These are phyloP conservation scores for Talaromyces verruculosus DNA, from an alignment of 2,329 filamentous ascomycete genomes.

Conservation along the genomic window DNA sequence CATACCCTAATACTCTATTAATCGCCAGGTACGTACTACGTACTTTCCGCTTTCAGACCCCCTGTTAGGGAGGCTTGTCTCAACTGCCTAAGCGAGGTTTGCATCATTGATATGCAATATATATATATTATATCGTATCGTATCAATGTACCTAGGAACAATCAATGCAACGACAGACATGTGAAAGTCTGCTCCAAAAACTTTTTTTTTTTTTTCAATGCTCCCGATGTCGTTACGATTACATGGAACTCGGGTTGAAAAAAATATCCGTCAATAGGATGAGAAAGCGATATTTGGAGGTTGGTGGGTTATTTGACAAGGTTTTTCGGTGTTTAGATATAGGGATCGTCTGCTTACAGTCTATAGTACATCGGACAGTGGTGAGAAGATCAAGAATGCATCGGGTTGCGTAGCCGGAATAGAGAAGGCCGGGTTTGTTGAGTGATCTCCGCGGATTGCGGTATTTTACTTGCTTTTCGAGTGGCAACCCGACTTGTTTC, in stretches of 20 bases:
- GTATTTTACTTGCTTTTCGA: background rate
- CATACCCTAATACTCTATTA: background rate
- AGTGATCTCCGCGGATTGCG: background rate
- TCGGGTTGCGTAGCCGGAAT: background rate
- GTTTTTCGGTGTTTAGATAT: background rate
- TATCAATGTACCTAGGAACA: background rate
- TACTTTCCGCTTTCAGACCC: background rate
- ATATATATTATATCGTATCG: background rate
- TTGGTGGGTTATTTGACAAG: background rate
- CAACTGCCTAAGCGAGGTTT: background rate
- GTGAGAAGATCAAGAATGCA: background rate
- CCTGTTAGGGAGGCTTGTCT: background rate
- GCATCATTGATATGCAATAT: background rate
- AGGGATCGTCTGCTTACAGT: background rate
- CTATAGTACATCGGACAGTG: background rate
- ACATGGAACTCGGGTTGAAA: background rate
- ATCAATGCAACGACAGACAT: background rate
- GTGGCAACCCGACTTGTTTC: background rate
- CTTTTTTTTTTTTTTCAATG: background rate
- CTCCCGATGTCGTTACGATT: background rate
- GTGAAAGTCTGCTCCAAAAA: background rate
- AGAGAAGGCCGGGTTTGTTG: background rate
- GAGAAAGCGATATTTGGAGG: background rate
- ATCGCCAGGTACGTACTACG: background rate
- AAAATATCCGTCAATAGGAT: background rate